Percentiles rank a stretch among this genome's conserved stretches.
These are phyloP conservation scores for Calonectria pauciramosa DNA, from an alignment of 2,329 filamentous ascomycete species.

Conservation along the genomic window DNA sequence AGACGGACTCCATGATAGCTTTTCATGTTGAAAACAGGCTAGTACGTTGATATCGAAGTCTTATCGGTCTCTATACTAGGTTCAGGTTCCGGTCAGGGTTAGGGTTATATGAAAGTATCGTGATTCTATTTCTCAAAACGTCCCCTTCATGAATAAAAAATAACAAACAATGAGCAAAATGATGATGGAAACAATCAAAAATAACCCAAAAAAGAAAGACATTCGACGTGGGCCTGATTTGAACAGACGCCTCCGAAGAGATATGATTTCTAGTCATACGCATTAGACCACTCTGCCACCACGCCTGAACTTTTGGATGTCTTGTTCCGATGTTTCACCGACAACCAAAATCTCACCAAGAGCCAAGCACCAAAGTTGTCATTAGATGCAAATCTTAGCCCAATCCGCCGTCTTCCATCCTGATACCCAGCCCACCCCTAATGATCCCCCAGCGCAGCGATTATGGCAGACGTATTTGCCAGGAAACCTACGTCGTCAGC, in stretches of 20 bases:
- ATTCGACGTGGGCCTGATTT: not conserved
- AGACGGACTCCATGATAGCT: not conserved
- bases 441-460: not conserved
- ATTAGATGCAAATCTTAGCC: fast-evolving
- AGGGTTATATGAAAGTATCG: not conserved
- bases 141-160: not conserved
- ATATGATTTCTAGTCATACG: not conserved
- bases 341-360: not conserved
- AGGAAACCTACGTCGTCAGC: not conserved
- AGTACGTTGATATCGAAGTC: not conserved
- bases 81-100: not conserved
- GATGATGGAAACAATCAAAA: not conserved
- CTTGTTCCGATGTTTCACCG: not conserved
- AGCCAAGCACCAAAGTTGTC: fast-evolving
- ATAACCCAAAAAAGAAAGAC: not conserved
- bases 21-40: not conserved
- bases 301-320: not conserved
- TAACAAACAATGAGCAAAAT: not conserved
- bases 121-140: not conserved
- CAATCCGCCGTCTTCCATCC: no score
- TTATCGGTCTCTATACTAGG: no score
- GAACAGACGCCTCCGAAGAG: not conserved
- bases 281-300: not conserved
- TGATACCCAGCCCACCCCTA: no score
- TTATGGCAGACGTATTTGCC: not conserved